Conservation (phyloP, 2,329 filamentous ascomycete genomes). For the Grosmannia huntii region DNA sequence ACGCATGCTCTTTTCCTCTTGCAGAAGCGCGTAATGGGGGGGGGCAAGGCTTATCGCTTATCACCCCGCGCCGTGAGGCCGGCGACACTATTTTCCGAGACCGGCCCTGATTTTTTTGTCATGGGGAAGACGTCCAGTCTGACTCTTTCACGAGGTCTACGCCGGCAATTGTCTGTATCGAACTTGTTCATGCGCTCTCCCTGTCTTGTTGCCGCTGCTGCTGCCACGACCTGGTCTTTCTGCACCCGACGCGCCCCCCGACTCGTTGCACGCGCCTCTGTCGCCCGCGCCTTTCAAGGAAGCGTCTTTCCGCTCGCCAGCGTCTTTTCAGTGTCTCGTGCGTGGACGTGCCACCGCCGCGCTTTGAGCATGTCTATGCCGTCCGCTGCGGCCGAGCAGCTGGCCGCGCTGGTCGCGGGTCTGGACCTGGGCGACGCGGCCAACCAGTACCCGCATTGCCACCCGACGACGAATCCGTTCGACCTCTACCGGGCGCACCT, state of each 20-base stretch:
- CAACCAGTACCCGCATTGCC: constrained; percentile 39
- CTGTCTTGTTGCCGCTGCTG: background rate
- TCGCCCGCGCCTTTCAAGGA: background rate
- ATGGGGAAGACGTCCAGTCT: background rate
- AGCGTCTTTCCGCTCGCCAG: background rate
- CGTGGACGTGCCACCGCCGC: background rate
- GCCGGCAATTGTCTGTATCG: background rate
- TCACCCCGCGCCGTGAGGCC: background rate
- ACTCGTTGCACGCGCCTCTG: background rate
- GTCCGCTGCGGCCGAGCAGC: constrained; percentile 17
- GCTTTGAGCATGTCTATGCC: constrained; percentile 1
- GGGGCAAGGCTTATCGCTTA: too few relatives aligned
- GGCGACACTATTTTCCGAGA: constrained; percentile 6
- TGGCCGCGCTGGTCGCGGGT: constrained; percentile 21
- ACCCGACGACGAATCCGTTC: constrained; percentile 60
- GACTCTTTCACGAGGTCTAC: background rate
- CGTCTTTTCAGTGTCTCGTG: too few relatives aligned
- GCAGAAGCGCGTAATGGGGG: background rate
- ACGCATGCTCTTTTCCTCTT: background rate
- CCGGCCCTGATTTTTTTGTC: background rate
- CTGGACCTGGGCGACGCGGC: constrained; percentile 22
- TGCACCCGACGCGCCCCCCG: background rate
- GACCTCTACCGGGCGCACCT: constrained; percentile 73
- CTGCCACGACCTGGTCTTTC: background rate
- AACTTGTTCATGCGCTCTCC: background rate